phyloP scores from a whole-genome alignment of 148 eudicot genomes.

The Agrostemma githago region DNA sequence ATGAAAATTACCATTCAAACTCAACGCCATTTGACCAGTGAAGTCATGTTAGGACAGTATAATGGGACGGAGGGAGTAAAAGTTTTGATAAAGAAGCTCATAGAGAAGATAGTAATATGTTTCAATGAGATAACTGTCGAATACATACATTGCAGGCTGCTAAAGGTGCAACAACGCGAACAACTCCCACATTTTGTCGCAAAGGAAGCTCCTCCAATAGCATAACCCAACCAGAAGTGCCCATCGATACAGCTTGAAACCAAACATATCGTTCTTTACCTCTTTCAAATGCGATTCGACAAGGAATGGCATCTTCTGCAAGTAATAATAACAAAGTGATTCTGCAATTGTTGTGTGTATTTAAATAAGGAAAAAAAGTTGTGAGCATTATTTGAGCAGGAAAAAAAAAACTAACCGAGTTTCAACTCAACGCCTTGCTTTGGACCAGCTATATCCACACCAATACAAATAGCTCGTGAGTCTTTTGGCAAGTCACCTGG shows the following conservation, averaged over 20 bases:
- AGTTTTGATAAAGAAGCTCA: neutral
- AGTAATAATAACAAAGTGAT: slow-evolving; percentile 4
- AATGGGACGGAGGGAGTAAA: neutral
- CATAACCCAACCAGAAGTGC: slow-evolving; percentile 81
- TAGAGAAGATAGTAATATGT: neutral
- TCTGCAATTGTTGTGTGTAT: neutral
- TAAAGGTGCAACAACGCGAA: slow-evolving; percentile 91
- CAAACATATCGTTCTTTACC: slow-evolving; percentile 90
- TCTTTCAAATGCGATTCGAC: slow-evolving; percentile 96
- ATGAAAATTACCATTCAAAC: neutral
- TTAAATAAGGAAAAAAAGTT: neutral
- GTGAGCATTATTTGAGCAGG: neutral
- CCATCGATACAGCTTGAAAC: slow-evolving; percentile 62
- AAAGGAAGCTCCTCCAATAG: slow-evolving; percentile 78
- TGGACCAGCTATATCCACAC: slow-evolving; percentile 48
- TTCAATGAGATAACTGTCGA: neutral
- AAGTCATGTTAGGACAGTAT: neutral
- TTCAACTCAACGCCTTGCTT: slow-evolving; percentile 64
- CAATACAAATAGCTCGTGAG: slow-evolving; percentile 53
- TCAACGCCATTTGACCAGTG: neutral
- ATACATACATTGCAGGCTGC: slow-evolving; percentile 80
- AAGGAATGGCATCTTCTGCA: slow-evolving; percentile 90
- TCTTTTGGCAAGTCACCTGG: slow-evolving; percentile 45
- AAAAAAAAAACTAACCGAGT: slow-evolving; percentile 55
- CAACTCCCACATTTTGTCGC: slow-evolving; percentile 52